Evolutionary conservation across 2,329 filamentous ascomycete genomes (phyloP), one percentile per base, ranked within the genome.

Genomic region (Botrytis byssoidea): DNA sequence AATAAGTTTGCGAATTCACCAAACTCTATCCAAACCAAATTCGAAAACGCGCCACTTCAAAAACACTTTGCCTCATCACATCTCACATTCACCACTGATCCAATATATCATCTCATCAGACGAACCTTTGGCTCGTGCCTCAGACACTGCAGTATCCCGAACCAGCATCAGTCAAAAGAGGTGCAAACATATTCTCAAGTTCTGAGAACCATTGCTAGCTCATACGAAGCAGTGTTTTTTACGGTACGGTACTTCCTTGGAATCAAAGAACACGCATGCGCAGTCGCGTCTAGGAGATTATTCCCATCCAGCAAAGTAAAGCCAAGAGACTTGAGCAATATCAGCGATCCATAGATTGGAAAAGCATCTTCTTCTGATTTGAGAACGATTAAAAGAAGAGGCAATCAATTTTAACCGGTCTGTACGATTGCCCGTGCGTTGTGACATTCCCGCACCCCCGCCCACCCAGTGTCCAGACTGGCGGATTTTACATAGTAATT

Each of bases 111-210:
- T 63, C 64, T 74, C 70, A 77, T 76, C 77, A 73, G 79, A 80
- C 78, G 78, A 80, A 80, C 79, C 74, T 79, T 63, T 79, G 78
- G 79, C 76, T 78, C 76, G 78, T 79, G 79, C 78, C 75, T 77
- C 67, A 76, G 75, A 77, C 74, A 76, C 77, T 79, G 78, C 79
- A 79, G 69, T 57, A 73, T 65, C 20, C 44, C 64, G 44, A 75
- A 75, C 77, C 78, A 77, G 65, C 72, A 66, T 70, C 51, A 72
- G 2, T 70, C 65, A 51, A 55, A 72, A 60, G 10, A 63, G 70
- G 22, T 66, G 42, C 40, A 57, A 32, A 16, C 22, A 57, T 61
- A 60, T 68, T 61, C 35, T 57, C 66, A 57, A 42, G 48, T 68
- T 42, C 66, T 57, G 48, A n/a, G 66, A 68, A 57, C 3, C 18